Evolutionary conservation across 2,329 filamentous ascomycete species (phyloP).

Genomic region (Neoscytalidium dimidiatum): DNA sequence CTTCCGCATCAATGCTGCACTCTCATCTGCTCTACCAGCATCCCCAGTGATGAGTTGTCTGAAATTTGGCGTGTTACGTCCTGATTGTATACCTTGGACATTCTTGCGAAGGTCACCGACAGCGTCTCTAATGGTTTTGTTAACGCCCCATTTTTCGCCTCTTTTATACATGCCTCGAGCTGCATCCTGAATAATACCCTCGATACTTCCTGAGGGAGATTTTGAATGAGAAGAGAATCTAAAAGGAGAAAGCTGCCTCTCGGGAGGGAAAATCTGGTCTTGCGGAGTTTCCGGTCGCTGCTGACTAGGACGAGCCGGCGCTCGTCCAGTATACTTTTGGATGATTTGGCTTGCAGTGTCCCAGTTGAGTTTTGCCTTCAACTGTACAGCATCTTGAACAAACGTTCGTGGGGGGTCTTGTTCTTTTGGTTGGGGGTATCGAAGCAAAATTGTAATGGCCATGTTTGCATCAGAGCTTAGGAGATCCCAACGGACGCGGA

Average conservation of each 20-base stretch:
- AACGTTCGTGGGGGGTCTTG: constrained; percentile 74
- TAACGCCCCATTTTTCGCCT: constrained; percentile 76
- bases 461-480: constrained; percentile 85
- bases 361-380: constrained; percentile 64
- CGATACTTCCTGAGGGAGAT: constrained; percentile 51
- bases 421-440: constrained; percentile 70
- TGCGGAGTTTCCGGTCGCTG: constrained; percentile 24
- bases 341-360: constrained; percentile 68
- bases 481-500: constrained; percentile 90
- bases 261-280: background rate
- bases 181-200: constrained; percentile 73
- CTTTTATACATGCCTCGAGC: constrained; percentile 73
- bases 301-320: constrained; percentile 32
- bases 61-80: constrained; percentile 30
- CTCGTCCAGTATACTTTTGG: constrained; percentile 64
- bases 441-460: constrained; percentile 78
- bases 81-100: constrained; percentile 64
- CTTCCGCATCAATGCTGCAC: constrained; percentile 37
- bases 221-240: constrained; percentile 31
- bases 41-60: constrained; percentile 32
- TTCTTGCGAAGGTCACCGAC: constrained; percentile 79
- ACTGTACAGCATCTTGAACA: constrained; percentile 80
- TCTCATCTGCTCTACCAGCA: constrained; percentile 30
- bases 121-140: constrained; percentile 78
- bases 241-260: constrained; percentile 29